Evolutionary conservation across 352 stramenopile species (phyloP).

Genomic region (Pythium plurisporium): DNA sequence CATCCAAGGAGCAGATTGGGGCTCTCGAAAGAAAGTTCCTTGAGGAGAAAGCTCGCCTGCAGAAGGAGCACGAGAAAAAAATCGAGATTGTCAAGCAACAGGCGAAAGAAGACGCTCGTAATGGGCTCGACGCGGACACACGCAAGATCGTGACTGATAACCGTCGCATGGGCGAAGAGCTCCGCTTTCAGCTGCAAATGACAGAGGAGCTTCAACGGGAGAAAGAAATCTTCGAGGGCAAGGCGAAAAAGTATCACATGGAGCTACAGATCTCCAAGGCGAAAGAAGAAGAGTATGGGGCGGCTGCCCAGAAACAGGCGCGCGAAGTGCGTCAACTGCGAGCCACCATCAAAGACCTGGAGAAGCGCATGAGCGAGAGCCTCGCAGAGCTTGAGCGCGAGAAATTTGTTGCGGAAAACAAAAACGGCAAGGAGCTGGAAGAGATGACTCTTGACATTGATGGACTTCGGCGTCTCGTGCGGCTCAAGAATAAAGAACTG

Average conservation of each 20-base stretch:
- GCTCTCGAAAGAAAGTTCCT: conserved; percentile 87
- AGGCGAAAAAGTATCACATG: conserved; percentile 49
- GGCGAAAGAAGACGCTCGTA: conserved; percentile 86
- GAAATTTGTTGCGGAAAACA: conserved; percentile 41
- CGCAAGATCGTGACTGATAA: conserved; percentile 92
- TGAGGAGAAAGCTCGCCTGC: conserved; percentile 75
- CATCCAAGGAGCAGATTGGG: conserved; percentile 48
- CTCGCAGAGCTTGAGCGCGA: conserved; percentile 69
- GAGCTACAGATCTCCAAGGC: conserved; percentile 76
- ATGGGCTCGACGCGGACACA: conserved; percentile 87
- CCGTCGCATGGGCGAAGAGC: conserved; percentile 89
- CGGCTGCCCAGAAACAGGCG: conserved; percentile 67
- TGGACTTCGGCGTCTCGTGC: conserved; percentile 79
- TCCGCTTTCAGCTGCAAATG: conserved; percentile 90
- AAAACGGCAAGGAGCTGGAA: conserved; percentile 62
- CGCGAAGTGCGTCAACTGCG: conserved; percentile 73
- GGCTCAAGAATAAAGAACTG: conserved; percentile 93
- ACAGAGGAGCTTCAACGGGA: conserved; percentile 87
- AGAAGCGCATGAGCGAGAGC: conserved; percentile 68
- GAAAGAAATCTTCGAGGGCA: conserved; percentile 61
- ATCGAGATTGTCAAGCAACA: conserved; percentile 85
- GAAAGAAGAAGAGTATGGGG: conserved; percentile 88
- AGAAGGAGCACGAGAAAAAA: conserved; percentile 84
- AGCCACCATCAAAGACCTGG: conserved; percentile 62
- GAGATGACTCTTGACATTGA: conserved; percentile 85